These are phyloP conservation scores for Globisporangium nunn DNA, from an alignment of 352 stramenopile genomes.

Conservation along the genomic window DNA sequence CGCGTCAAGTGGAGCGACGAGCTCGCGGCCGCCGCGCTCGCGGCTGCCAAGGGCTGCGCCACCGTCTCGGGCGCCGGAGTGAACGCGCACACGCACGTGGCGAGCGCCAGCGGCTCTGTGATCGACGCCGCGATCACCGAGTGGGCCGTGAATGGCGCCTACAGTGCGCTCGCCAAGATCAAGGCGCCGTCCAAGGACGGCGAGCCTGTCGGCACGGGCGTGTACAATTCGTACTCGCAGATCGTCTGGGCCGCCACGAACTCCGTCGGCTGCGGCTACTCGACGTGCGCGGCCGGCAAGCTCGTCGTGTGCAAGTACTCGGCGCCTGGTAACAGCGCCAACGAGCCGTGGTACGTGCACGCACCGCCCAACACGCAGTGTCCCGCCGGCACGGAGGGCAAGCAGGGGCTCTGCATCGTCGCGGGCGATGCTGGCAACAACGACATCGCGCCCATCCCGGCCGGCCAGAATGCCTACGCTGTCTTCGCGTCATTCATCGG, in stretches of 20 bases:
- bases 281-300: conserved; percentile 29
- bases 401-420: conserved; percentile 40
- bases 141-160: conserved; percentile 51
- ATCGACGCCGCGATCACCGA: conserved; percentile 50
- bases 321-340: conserved; percentile 38
- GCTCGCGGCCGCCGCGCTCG: conserved; percentile 30
- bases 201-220: conserved; percentile 40
- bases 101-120: conserved; percentile 15
- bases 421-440: conserved; percentile 40
- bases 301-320: conserved; percentile 63
- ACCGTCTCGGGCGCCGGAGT: conserved; percentile 26
- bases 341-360: conserved; percentile 56
- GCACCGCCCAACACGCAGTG: conserved; percentile 36
- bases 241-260: conserved; percentile 57
- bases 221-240: conserved; percentile 76
- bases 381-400: conserved; percentile 36
- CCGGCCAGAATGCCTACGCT: conserved; percentile 47
- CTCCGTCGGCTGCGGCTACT: conserved; percentile 51
- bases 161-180: conserved; percentile 38
- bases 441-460: conserved; percentile 44
- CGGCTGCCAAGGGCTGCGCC: conserved; percentile 32
- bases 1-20: conserved; percentile 52
- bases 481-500: conserved; percentile 47
- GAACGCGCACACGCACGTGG: conserved; percentile 38
- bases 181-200: conserved; percentile 29